These are phyloP conservation scores for Saururus chinensis DNA, from an alignment of 164 flowering plant species.

Conservation along the genomic window DNA sequence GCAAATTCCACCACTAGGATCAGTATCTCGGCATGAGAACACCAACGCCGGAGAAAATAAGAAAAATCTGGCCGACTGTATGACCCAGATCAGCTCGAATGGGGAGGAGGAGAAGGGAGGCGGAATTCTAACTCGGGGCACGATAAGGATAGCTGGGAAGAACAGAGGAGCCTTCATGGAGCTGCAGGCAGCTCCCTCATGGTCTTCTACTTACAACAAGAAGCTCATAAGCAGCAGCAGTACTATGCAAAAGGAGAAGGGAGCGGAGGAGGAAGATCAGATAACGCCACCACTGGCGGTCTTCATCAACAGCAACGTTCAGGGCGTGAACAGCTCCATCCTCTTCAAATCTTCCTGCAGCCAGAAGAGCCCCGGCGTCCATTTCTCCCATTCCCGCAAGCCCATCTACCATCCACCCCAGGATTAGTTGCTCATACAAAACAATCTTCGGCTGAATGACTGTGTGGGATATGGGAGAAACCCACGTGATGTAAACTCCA, in stretches of 20 bases:
- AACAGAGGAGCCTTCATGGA: conserved; percentile 88
- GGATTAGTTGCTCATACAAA: no score
- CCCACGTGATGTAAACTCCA: no score
- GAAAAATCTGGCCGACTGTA: no score
- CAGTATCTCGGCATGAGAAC: conserved; percentile 14
- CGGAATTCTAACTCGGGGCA: neutral
- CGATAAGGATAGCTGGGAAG: conserved; percentile 68
- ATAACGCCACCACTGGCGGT: conserved; percentile 24
- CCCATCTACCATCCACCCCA: conserved; percentile 2
- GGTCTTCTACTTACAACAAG: conserved; percentile 14
- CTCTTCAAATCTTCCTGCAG: conserved; percentile 23
- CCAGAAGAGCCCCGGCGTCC: conserved; percentile 59
- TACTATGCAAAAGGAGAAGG: conserved; percentile 5
- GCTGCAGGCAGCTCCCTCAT: conserved; percentile 18
- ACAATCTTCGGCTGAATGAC: no score
- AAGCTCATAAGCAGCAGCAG: conserved; percentile 8
- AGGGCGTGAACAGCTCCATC: conserved; percentile 56
- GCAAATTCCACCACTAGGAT: no score
- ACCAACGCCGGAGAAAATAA: conserved; percentile 59
- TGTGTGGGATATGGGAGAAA: no score
- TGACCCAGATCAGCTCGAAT: no score
- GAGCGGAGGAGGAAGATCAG: conserved; percentile 4
- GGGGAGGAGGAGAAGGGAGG: no score
- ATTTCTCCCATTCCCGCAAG: conserved; percentile 35
- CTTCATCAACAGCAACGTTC: conserved; percentile 64